Evolutionary conservation across 2,329 filamentous ascomycete species (phyloP), one percentile per base, ranked within the genome.

Genomic region (Neofusicoccum laricinum): DNA sequence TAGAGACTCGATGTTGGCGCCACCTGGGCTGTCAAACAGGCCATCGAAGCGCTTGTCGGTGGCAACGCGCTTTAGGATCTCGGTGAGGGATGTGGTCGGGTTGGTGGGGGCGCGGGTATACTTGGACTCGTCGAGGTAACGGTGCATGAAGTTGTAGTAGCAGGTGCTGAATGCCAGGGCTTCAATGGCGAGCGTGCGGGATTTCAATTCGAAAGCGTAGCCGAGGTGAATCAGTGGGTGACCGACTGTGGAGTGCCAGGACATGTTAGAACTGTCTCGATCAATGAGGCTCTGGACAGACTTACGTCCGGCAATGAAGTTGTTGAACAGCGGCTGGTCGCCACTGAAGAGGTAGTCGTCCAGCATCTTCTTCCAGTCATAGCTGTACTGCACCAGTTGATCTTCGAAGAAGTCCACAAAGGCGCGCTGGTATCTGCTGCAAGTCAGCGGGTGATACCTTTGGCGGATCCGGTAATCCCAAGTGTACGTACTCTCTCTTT

Each of bases 321-420:
- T 88, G 77, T 96, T 91, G 71, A 96, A 85, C 64, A 99, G 78
- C 4, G 94, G 93, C 73, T 90, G 82, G 58, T 91, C 84, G 38
- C 88, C 90, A 46, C 83, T 78, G 68, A 94, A 91, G 50, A 99
- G 77, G 73, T 90, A 98, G 66, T 93, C 86, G 2, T 87, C 80
- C 8, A 96, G 81, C 2, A 96, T 86, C 61, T 83, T 81, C 72
- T 90, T 91, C 92, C 95, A 97, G 73, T 97, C 86, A 74, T 97
- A 98, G 40, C 87, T 83, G 70, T 88, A 86, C 17, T 81, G 80
- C 2, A 91, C 93, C 34, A 98, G 81, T 71, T 92, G 88, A 75
- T 99, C 95, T 75, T 99, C 95, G 73, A 96, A 98, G 75, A 95
- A 98, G 75, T 99, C 93, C 64, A 99, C 82, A 73, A 89, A 99